A percentile compares a stretch with the other conserved stretches of the same genome.
Evolutionary conservation across 139 green algal species (phyloP).

Genomic region (Chlorella sp.): DNA sequence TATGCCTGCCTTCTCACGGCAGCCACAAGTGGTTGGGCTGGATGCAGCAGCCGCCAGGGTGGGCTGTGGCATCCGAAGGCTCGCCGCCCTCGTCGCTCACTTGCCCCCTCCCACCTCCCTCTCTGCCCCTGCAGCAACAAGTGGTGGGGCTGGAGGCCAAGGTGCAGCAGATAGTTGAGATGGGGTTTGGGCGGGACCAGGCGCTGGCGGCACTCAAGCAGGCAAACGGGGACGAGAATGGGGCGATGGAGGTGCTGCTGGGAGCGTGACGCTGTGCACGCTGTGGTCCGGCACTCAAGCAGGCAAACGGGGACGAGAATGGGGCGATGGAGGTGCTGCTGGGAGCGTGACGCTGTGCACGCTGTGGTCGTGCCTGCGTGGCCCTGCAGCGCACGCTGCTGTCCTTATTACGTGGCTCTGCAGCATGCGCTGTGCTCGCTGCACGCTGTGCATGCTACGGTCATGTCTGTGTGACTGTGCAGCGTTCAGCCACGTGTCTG

Average conservation of each 20-base stretch:
- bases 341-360: conserved; percentile 14
- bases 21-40: too few relatives aligned
- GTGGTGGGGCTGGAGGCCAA: conserved; percentile 44
- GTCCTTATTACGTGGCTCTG: too few relatives aligned
- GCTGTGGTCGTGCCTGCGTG: too few relatives aligned
- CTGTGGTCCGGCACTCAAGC: conserved; percentile 64
- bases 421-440: too few relatives aligned
- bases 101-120: not conserved
- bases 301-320: conserved; percentile 75
- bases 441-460: too few relatives aligned
- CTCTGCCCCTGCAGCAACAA: conserved; percentile 42
- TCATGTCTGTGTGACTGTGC: not conserved
- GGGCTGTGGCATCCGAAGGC: too few relatives aligned
- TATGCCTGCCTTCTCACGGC: too few relatives aligned
- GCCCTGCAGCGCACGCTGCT: too few relatives aligned
- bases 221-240: conserved; percentile 75
- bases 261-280: conserved; percentile 15
- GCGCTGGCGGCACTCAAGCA: conserved; percentile 63
- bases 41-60: too few relatives aligned
- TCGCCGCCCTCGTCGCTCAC: not conserved
- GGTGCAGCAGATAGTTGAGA: conserved; percentile 76
- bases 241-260: conserved; percentile 81
- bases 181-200: conserved; percentile 78
- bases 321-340: conserved; percentile 82
- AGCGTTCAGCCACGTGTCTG: too few relatives aligned